Evolutionary conservation across 2,329 filamentous ascomycete genomes (phyloP), one percentile per base, ranked within the genome.

Genomic region (Cordyceps fumosorosea): DNA sequence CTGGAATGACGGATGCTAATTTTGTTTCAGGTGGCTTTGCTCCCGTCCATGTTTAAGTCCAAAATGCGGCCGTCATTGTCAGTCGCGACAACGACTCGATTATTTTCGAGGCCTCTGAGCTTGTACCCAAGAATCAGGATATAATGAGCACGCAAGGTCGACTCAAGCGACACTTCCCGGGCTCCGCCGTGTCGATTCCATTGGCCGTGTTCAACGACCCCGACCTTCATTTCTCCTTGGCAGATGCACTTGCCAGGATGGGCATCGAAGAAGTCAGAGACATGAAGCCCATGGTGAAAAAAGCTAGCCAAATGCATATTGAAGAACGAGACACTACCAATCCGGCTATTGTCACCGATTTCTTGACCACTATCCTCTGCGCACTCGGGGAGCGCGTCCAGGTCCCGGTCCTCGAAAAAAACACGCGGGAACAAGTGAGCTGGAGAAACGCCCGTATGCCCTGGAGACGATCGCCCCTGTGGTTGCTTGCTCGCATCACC

Each of bases 401-500:
- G 11, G 44, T 48, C 20, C 18, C 37, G 11, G 16, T 42, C 8
- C 26, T 61, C n/a, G n/a, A 20, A 14, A 61, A 61, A 3, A 61
- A 61, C 11, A 56, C 59, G 1, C 52, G 59, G 26, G 59, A 61
- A 10, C 51, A 61, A 26, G 59, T 61, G 1, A 53, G 34, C 22
- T 62, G 54, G 54, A 47, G 29, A 1, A 29, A 54, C 1, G 20
- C 54, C 4, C 12, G 4, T 1, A 18, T 22, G n/a, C 47, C 55
- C 3, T 62, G 60, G 60, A 32, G 79, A 24, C 70, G 78, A 45
- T 84, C 81, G 12, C 71, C 82, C 0, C 63, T 80, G 0, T 87
- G 82, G 81, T 70, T 86, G 0, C 68, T 85, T 0, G 52, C 84
- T 2, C 78, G 82, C 1, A 80, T 84, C 0, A 67, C 74, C 0